Evolutionary conservation across 2,329 filamentous ascomycete species (phyloP).

Genomic region (Helotiales sp.): DNA sequence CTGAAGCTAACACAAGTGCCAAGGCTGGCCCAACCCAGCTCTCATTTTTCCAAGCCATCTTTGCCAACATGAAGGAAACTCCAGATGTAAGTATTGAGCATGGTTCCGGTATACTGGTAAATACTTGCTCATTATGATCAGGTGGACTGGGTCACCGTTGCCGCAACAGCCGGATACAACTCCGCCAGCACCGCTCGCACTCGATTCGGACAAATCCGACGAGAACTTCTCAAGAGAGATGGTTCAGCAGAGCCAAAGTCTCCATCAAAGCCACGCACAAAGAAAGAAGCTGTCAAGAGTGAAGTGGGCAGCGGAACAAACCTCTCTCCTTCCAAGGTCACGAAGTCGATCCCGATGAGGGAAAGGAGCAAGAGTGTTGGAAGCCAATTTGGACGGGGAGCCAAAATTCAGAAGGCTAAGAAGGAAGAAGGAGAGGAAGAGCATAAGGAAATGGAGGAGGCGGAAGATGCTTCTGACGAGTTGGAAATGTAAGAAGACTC

Average conservation of each 20-base stretch:
- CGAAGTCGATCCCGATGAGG: constrained; percentile 2
- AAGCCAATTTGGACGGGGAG: not conserved
- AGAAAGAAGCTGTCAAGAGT: not conserved
- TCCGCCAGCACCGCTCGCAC: constrained; percentile 52
- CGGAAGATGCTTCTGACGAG: not conserved
- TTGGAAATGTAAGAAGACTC: not conserved
- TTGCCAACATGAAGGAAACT: constrained; percentile 17
- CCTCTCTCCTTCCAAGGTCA: not conserved
- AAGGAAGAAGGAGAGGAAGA: not conserved
- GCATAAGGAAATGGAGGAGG: not conserved
- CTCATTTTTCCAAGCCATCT: constrained; percentile 21
- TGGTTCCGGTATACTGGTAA: not conserved
- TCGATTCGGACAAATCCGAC: constrained; percentile 53
- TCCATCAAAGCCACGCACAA: not conserved
- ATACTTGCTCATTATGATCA: not conserved
- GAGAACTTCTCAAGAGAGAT: constrained; percentile 2
- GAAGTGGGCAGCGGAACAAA: constrained; percentile 9
- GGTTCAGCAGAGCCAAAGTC: not conserved
- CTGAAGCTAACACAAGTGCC: not conserved
- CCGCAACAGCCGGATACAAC: constrained; percentile 51
- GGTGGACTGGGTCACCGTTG: constrained; percentile 53
- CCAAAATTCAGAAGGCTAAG: not conserved
- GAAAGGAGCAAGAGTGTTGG: not conserved
- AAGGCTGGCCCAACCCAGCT: constrained; percentile 5
- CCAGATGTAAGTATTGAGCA: not conserved